These are phyloP conservation scores for Elsinoe batatas DNA, from an alignment of 2,329 filamentous ascomycete species.

Conservation along the genomic window DNA sequence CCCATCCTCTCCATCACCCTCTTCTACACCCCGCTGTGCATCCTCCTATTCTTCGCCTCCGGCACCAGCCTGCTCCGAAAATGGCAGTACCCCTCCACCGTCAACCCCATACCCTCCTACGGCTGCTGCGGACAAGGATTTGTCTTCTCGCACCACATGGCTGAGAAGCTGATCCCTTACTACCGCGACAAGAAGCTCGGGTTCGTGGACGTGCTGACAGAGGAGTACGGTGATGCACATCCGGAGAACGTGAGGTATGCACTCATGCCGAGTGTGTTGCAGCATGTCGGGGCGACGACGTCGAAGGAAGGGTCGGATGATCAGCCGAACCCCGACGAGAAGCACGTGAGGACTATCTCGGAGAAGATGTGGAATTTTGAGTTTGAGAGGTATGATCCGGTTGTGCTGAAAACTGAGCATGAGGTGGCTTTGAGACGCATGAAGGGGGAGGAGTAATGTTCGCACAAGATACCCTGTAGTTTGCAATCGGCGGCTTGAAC, in stretches of 20 bases:
- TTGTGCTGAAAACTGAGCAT: conserved; percentile 25
- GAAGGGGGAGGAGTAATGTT: no score
- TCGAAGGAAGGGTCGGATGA: conserved; percentile 25
- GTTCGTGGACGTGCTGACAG: conserved; percentile 32
- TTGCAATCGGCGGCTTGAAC: not conserved
- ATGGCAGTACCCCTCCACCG: conserved; percentile 23
- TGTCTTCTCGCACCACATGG: conserved; percentile 31
- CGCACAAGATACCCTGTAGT: not conserved
- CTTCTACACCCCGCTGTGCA: conserved; percentile 24
- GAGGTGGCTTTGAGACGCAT: not conserved
- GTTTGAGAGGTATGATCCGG: conserved; percentile 28
- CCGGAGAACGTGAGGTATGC: conserved; percentile 31
- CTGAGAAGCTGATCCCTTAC: conserved; percentile 23
- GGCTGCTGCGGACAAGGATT: conserved; percentile 38
- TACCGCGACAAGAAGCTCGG: conserved; percentile 26
- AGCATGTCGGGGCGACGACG: conserved; percentile 36
- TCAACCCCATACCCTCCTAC: conserved; percentile 33
- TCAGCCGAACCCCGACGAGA: conserved; percentile 7
- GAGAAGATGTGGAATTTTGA: conserved; percentile 33
- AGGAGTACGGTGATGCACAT: conserved; percentile 33
- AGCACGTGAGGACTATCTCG: conserved; percentile 24
- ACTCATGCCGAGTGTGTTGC: conserved; percentile 34
- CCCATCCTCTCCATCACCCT: conserved; percentile 23
- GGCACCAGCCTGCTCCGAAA: conserved; percentile 30
- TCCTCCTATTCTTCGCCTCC: conserved; percentile 33